Evolutionary conservation across 83 land plant species (phyloP), one percentile per base, ranked within the genome.

Genomic region (Isoetes engelmannii): DNA sequence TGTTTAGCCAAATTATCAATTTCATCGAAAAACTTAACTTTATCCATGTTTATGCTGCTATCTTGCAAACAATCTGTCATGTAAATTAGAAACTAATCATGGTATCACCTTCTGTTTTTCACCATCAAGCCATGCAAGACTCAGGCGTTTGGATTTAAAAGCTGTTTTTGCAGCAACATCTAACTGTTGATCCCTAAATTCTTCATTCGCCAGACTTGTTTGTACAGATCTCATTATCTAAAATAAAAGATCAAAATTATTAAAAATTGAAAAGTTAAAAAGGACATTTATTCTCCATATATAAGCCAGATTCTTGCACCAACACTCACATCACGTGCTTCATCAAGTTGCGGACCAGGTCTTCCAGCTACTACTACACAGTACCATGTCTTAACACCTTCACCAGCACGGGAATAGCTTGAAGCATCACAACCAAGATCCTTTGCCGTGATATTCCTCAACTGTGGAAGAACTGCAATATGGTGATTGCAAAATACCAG

Each of bases 391-490:
- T 13, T 9, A 8, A 83, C 79, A 47, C 77, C 90, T 66, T 72
- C 53, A 47, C 94, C 97, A 74, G 90, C 88, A 66, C 76, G 84
- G 54, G 97, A 91, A 72, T 84, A 75, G 43, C 97, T 87, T 45
- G 69, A 76, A 6, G 87, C 82, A 81, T 84, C 87, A 79, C 97
- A 91, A 41, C 97, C 97, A n/a, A 91, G 78, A 61, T 86, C 83
- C 86, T 80, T 69, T 17, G 90, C 81, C 67, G 90, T 84, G 44
- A 69, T 45, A 77, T 80, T 86, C 61, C 90, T 77, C 49, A 89
- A 67, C 48, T 89, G 90, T 45, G 87, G 90, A 62, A 89, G 84
- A 74, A 75, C 93, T 89, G 85, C 42, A 44, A 0, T 28, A 28
- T 28, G 37, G 37, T 28, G 37, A 28, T 28, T 28, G 37, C 37